Evolutionary conservation across 78 protist species (phyloP).

Genomic region (Dictyostelium capitatum): DNA sequence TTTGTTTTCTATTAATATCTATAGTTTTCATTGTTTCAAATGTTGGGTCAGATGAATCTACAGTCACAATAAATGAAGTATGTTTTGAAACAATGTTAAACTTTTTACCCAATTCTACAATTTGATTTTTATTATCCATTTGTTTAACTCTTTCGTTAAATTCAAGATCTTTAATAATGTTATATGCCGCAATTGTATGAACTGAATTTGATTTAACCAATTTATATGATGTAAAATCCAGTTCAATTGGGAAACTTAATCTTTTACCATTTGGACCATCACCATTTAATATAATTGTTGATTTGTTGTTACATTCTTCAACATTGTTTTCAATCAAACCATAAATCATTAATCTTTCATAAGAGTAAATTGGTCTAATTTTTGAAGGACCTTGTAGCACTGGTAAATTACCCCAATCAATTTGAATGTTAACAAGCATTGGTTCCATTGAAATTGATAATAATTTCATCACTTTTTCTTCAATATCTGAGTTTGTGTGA

Average conservation of each 20-base stretch:
- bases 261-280: constrained; percentile 44
- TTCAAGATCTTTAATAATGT: constrained; percentile 45
- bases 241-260: background rate
- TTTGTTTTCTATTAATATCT: background rate
- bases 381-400: constrained; percentile 18
- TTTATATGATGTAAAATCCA: background rate
- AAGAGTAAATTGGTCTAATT: constrained; percentile 34
- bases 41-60: background rate
- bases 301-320: background rate
- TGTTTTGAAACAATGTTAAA: constrained; percentile 30
- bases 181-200: constrained; percentile 50
- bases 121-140: constrained; percentile 15
- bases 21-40: constrained; percentile 16
- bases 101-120: constrained; percentile 7
- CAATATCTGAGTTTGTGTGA: constrained; percentile 11
- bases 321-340: background rate
- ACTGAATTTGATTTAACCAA: background rate
- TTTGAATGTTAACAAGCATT: constrained; percentile 30
- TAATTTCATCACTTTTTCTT: constrained; percentile 27
- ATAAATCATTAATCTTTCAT: constrained; percentile 52
- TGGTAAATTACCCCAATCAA: constrained; percentile 20
- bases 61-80: constrained; percentile 45
- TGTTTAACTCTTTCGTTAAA: background rate
- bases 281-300: background rate
- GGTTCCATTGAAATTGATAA: constrained; percentile 62